These are phyloP conservation scores for Strobilomyces echinocephalus DNA, from an alignment of 768 basidiomycete species.

Conservation along the genomic window DNA sequence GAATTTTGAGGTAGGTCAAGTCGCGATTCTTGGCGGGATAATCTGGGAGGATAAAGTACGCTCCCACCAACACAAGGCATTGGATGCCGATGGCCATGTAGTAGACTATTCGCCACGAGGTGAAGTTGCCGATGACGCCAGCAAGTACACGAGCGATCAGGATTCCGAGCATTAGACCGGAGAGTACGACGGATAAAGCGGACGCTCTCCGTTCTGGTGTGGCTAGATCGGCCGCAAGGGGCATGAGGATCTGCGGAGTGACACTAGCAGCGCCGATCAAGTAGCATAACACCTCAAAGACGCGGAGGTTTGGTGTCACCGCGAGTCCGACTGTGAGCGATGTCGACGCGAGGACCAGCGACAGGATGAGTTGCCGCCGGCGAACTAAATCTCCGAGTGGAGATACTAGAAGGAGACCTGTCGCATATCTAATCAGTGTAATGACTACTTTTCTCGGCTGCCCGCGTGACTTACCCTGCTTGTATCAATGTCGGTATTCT, in stretches of 20 bases:
- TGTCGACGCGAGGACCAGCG: slow-evolving; percentile 49
- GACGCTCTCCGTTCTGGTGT: slow-evolving; percentile 66
- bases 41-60: slow-evolving; percentile 72
- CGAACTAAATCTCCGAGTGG: slow-evolving; percentile 83
- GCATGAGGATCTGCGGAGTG: slow-evolving; percentile 69
- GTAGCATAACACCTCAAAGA: slow-evolving; percentile 66
- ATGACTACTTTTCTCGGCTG: background rate
- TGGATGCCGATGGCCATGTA: slow-evolving; percentile 76
- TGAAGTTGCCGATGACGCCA: slow-evolving; percentile 70
- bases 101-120: slow-evolving; percentile 70
- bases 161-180: slow-evolving; percentile 66
- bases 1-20: slow-evolving; percentile 61
- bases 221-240: slow-evolving; percentile 78
- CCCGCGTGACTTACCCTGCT: slow-evolving; percentile 46
- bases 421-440: slow-evolving; percentile 50
- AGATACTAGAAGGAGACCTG: slow-evolving; percentile 67
- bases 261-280: slow-evolving; percentile 69
- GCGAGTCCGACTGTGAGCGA: slow-evolving; percentile 69
- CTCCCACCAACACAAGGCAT: slow-evolving; percentile 47
- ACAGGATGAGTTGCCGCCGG: slow-evolving; percentile 63
- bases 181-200: slow-evolving; percentile 70
- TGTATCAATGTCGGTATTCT: slow-evolving; percentile 66
- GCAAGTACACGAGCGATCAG: slow-evolving; percentile 71
- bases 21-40: slow-evolving; percentile 71
- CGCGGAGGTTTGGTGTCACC: slow-evolving; percentile 50